phyloP scores from a whole-genome alignment of 2,329 filamentous ascomycete species.

The Trichoderma atrobrunneum region DNA sequence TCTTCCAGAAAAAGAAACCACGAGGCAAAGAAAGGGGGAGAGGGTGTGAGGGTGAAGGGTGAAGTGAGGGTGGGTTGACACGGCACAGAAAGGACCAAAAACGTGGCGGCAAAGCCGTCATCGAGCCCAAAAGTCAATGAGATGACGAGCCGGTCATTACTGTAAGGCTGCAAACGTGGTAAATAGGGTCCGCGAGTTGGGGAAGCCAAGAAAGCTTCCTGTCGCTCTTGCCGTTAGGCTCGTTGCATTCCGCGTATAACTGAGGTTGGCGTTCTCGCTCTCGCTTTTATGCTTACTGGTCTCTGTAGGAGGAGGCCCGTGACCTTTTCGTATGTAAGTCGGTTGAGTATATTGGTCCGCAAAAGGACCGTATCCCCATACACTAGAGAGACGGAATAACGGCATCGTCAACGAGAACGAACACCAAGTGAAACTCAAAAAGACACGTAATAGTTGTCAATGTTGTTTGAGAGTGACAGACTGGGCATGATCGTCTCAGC shows the following conservation, averaged over 20 bases:
- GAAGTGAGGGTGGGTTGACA: not conserved
- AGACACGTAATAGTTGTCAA: not conserved
- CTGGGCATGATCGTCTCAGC: not conserved
- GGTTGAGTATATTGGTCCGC: not conserved
- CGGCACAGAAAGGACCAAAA: not conserved
- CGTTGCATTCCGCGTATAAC: not conserved
- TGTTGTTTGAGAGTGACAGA: not conserved
- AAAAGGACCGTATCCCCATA: not conserved
- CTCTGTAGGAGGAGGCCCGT: not conserved
- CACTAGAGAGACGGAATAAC: not conserved
- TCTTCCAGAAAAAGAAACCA: not conserved
- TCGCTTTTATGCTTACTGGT: not conserved
- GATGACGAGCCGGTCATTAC: not conserved
- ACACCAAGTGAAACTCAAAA: not conserved
- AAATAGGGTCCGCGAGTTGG: not conserved
- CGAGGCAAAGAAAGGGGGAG: not conserved
- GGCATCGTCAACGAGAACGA: not conserved
- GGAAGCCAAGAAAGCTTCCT: slow-evolving; percentile 2
- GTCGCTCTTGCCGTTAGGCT: not conserved
- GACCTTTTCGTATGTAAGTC: not conserved
- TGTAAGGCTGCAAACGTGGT: not conserved
- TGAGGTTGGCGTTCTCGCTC: not conserved
- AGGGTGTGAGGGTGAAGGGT: not conserved
- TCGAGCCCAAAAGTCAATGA: not conserved
- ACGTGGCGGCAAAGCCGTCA: slow-evolving; percentile 1